Percentiles rank a stretch among this genome's conserved stretches.
phyloP scores from a whole-genome alignment of 257 asterid genomes.

The Solanum verrucosum region DNA sequence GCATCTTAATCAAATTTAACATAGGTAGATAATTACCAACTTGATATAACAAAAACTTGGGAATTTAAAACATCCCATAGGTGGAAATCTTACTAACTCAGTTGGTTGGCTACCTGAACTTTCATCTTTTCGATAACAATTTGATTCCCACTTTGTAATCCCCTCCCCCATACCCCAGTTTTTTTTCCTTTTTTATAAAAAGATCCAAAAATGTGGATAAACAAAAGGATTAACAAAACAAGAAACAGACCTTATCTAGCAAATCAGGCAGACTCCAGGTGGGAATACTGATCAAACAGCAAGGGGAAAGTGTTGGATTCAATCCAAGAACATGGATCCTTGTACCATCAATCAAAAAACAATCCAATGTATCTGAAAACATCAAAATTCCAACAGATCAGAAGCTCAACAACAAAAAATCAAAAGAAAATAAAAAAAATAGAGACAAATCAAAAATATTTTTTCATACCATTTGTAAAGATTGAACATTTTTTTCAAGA shows the following conservation, averaged over 20 bases:
- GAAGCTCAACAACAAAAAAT: background rate
- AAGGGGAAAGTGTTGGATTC: conserved; percentile 37
- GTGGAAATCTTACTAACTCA: background rate
- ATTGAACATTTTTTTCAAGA: background rate
- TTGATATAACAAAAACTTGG: conserved; percentile 1
- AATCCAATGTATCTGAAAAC: background rate
- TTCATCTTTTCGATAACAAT: background rate
- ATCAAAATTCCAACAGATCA: background rate
- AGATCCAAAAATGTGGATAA: conserved; percentile 36
- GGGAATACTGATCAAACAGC: conserved; percentile 46
- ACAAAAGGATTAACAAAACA: background rate
- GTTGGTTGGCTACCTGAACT: background rate
- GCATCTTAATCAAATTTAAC: background rate
- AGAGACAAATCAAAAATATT: background rate
- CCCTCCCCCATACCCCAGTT: background rate
- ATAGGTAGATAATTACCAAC: conserved; percentile 2
- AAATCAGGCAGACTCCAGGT: conserved; percentile 52
- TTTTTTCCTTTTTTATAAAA: background rate
- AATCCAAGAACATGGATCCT: conserved; percentile 3
- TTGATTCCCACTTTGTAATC: background rate
- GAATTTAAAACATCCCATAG: background rate
- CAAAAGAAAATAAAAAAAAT: background rate
- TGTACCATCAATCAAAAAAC: background rate
- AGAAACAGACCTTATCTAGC: conserved; percentile 53
- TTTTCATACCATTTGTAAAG: background rate